A percentile compares a stretch with the other conserved stretches of the same genome.
phyloP scores from a whole-genome alignment of 1,139 yeast genomes.

The Pneumocystis jirovecii region DNA sequence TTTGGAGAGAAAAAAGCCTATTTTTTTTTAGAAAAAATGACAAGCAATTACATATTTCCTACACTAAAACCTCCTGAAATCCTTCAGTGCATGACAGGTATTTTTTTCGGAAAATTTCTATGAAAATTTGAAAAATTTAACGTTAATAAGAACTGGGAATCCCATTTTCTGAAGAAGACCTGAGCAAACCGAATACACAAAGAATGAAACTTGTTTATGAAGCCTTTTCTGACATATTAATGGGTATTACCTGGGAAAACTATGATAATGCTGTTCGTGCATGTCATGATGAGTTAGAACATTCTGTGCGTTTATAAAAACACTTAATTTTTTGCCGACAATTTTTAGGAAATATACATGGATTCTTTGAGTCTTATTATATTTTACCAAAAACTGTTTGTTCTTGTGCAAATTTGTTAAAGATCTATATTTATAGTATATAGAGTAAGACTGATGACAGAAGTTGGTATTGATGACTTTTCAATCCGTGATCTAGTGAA shows the following conservation, averaged over 20 bases:
- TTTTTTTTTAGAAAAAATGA: neutral
- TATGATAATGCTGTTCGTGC: slow-evolving; percentile 25
- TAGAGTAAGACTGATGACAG: slow-evolving; percentile 21
- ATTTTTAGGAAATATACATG: slow-evolving; percentile 2
- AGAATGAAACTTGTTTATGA: slow-evolving; percentile 51
- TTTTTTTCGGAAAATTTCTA: neutral
- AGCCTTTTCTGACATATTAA: slow-evolving; percentile 55
- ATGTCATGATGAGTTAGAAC: slow-evolving; percentile 9
- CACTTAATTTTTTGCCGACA: neutral
- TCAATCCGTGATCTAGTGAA: slow-evolving; percentile 50
- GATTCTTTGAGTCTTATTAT: slow-evolving; percentile 10
- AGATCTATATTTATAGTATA: neutral
- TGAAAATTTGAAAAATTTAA: neutral
- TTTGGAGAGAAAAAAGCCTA: neutral
- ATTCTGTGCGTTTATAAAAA: neutral
- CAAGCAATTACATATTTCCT: neutral
- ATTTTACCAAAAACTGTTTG: slow-evolving; percentile 9
- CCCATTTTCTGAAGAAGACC: slow-evolving; percentile 44
- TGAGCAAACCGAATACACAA: slow-evolving; percentile 50
- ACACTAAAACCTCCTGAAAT: neutral
- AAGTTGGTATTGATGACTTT: slow-evolving; percentile 65
- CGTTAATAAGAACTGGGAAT: slow-evolving; percentile 28
- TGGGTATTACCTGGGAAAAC: slow-evolving; percentile 42
- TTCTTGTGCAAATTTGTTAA: neutral
- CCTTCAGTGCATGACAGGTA: neutral